phyloP scores from a whole-genome alignment of 2,329 filamentous ascomycete genomes.

The Neodidymelliopsis sp. region DNA sequence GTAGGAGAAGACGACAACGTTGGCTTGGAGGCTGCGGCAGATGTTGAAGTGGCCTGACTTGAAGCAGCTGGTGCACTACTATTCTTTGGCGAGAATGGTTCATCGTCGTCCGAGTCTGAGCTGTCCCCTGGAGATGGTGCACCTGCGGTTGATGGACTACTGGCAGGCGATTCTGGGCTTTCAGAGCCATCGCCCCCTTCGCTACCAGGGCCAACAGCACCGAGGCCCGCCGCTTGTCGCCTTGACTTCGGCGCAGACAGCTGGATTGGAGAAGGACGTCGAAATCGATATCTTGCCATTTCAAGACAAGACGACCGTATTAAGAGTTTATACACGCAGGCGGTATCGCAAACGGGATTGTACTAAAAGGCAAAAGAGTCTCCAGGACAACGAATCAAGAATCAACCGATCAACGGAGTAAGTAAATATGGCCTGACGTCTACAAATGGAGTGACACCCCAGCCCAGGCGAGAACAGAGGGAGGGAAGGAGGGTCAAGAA shows the following conservation, averaged over 20 bases:
- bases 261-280: slow-evolving; percentile 37
- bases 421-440: slow-evolving; percentile 30
- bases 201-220: slow-evolving; percentile 14
- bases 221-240: slow-evolving; percentile 29
- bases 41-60: slow-evolving; percentile 2
- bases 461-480: slow-evolving; percentile 24
- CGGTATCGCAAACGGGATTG: slow-evolving; percentile 11
- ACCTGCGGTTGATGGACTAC: slow-evolving; percentile 25
- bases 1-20: background rate
- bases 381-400: slow-evolving; percentile 37
- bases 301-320: slow-evolving; percentile 13
- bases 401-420: slow-evolving; percentile 43
- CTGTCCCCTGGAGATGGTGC: slow-evolving; percentile 15
- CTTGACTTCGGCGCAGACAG: slow-evolving; percentile 24
- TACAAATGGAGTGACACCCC: slow-evolving; percentile 23
- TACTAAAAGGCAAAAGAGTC: slow-evolving; percentile 24
- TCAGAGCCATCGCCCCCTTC: slow-evolving; percentile 26
- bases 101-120: slow-evolving; percentile 26
- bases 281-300: slow-evolving; percentile 40
- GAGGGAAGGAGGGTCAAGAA: slow-evolving; percentile 26
- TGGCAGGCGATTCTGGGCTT: slow-evolving; percentile 33
- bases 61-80: slow-evolving; percentile 3
- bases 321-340: slow-evolving; percentile 14
- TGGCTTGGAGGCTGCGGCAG: background rate
- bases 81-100: slow-evolving; percentile 21